phyloP scores from a whole-genome alignment of 768 basidiomycete species.

The Lepiota venenata region DNA sequence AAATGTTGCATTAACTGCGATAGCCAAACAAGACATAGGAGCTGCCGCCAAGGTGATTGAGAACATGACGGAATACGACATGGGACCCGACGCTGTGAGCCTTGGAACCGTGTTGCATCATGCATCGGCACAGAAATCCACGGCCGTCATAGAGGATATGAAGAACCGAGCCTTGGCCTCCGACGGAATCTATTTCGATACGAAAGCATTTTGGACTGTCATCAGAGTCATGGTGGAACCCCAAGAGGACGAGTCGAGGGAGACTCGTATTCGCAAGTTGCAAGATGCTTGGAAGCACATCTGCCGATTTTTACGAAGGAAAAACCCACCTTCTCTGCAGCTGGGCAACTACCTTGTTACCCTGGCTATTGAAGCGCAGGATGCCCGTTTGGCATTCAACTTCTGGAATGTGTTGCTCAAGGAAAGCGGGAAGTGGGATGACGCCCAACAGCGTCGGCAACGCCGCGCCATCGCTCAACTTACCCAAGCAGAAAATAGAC shows the following conservation, averaged over 20 bases:
- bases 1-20: conserved; percentile 55
- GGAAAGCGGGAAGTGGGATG: conserved; percentile 43
- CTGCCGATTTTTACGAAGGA: conserved; percentile 28
- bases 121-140: conserved; percentile 44
- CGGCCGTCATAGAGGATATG: conserved; percentile 39
- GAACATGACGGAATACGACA: conserved; percentile 44
- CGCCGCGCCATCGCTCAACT: conserved; percentile 38
- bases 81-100: conserved; percentile 50
- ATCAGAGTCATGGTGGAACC: conserved; percentile 37
- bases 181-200: conserved; percentile 33
- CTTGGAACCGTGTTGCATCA: conserved; percentile 63
- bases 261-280: conserved; percentile 29
- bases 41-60: conserved; percentile 44
- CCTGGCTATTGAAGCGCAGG: conserved; percentile 44
- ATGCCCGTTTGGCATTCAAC: conserved; percentile 50
- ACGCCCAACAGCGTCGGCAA: conserved; percentile 38
- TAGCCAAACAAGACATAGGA: conserved; percentile 47
- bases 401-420: conserved; percentile 56
- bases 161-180: conserved; percentile 34
- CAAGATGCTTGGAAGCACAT: conserved; percentile 40
- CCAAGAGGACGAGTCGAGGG: conserved; percentile 19
- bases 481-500: conserved; percentile 22
- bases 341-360: conserved; percentile 50
- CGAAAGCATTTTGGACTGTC: conserved; percentile 47
- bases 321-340: conserved; percentile 37